These are phyloP conservation scores for Solanum pennellii DNA, from an alignment of 257 asterid genomes.

Conservation along the genomic window DNA sequence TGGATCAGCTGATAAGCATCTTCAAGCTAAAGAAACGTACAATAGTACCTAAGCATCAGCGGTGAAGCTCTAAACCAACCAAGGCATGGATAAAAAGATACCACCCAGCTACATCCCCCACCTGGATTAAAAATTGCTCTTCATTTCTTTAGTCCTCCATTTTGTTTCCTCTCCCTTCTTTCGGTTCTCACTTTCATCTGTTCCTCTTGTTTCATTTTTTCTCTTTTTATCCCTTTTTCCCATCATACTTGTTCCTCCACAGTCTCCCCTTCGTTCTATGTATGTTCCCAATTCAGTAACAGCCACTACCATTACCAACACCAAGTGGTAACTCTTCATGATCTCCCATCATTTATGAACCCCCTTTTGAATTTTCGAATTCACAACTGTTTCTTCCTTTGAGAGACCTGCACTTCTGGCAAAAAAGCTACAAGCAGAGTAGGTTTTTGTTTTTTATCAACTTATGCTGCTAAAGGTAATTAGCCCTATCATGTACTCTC, in stretches of 20 bases:
- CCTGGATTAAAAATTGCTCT: neutral
- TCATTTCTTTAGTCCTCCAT: neutral
- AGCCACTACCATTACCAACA: neutral
- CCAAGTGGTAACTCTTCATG: neutral
- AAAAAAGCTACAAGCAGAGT: neutral
- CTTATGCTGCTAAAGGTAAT: neutral
- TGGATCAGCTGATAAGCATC: neutral
- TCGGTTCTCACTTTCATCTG: neutral
- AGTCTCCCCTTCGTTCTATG: neutral
- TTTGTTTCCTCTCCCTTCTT: neutral
- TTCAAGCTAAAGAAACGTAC: neutral
- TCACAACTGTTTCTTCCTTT: neutral
- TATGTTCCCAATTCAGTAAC: neutral
- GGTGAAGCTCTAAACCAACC: neutral
- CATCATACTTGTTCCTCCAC: neutral
- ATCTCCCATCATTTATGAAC: neutral
- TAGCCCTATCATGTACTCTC: neutral
- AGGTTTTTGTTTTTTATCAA: neutral
- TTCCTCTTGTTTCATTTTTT: neutral
- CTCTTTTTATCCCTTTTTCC: neutral
- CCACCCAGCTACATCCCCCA: neutral
- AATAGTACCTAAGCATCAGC: neutral
- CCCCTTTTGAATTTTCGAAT: neutral
- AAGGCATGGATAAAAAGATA: neutral
- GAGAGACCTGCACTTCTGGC: neutral